Conservation (phyloP, 208 protist genomes). For the Lotmaria passim region DNA sequence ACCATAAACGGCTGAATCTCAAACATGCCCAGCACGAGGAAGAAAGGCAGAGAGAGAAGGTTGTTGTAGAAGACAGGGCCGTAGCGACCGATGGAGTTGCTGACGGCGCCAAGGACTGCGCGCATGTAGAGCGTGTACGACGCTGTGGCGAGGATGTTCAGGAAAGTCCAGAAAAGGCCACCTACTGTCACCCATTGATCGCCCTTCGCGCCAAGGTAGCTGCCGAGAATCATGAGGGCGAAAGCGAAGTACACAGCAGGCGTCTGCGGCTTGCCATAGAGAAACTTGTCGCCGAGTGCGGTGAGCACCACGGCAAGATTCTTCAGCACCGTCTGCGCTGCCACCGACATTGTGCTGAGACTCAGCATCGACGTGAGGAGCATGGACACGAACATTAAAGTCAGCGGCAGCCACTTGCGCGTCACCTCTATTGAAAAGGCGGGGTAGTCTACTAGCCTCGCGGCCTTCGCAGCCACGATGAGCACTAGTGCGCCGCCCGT, state of each 20-base stretch:
- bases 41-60: slow-evolving; percentile 79
- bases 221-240: slow-evolving; percentile 65
- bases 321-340: slow-evolving; percentile 86
- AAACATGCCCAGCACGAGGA: slow-evolving; percentile 36
- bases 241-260: slow-evolving; percentile 56
- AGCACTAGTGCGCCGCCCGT: slow-evolving; percentile 69
- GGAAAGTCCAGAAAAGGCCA: slow-evolving; percentile 84
- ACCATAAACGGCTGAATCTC: slow-evolving; percentile 24
- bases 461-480: slow-evolving; percentile 49
- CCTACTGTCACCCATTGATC: slow-evolving; percentile 79
- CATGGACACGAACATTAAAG: slow-evolving; percentile 84
- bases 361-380: slow-evolving; percentile 87
- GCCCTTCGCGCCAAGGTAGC: slow-evolving; percentile 59
- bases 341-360: slow-evolving; percentile 83
- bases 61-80: slow-evolving; percentile 92
- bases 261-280: slow-evolving; percentile 69
- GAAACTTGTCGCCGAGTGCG: slow-evolving; percentile 74
- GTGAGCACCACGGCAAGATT: slow-evolving; percentile 82
- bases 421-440: slow-evolving; percentile 55
- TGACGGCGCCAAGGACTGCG: slow-evolving; percentile 50
- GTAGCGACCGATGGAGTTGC: slow-evolving; percentile 70
- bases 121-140: slow-evolving; percentile 92
- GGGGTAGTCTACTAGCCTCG: slow-evolving; percentile 58
- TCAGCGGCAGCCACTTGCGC: slow-evolving; percentile 74
- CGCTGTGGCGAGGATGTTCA: slow-evolving; percentile 77